Conservation (phyloP, 1,284 basidiomycete species). For the Marasmius sp. region DNA sequence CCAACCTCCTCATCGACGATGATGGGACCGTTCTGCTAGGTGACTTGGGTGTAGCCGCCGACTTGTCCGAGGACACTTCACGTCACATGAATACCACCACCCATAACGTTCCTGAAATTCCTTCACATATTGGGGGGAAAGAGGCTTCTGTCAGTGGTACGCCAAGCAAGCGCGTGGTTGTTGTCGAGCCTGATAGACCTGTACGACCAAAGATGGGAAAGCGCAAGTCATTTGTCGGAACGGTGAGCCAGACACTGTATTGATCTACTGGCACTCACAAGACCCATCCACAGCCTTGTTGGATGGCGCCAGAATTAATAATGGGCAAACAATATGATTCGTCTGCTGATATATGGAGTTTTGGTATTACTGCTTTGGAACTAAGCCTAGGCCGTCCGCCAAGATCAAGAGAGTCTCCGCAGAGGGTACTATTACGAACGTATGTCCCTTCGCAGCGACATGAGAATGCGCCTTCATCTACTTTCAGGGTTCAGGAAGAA, state of each 20-base stretch:
- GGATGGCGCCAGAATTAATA: slow-evolving; percentile 94
- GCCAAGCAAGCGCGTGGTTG: slow-evolving; percentile 28
- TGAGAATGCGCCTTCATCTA: slow-evolving; percentile 21
- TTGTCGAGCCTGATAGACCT: slow-evolving; percentile 29
- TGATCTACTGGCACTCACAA: slow-evolving; percentile 5
- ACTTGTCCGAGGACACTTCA: slow-evolving; percentile 65
- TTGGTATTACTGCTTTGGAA: slow-evolving; percentile 88
- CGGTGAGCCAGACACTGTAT: slow-evolving; percentile 44
- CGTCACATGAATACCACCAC: slow-evolving; percentile 12
- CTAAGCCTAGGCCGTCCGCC: slow-evolving; percentile 83
- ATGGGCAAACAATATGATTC: slow-evolving; percentile 82
- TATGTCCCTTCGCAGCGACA: slow-evolving; percentile 27
- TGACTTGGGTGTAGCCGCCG: slow-evolving; percentile 86
- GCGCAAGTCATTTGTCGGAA: slow-evolving; percentile 87
- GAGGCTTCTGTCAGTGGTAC: too few relatives aligned
- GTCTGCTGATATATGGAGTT: slow-evolving; percentile 89
- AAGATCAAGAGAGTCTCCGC: slow-evolving; percentile 72
- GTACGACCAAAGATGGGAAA: slow-evolving; percentile 55
- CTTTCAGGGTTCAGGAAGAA: slow-evolving; percentile 61
- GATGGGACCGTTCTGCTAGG: slow-evolving; percentile 88
- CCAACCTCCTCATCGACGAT: slow-evolving; percentile 85
- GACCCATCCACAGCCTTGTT: slow-evolving; percentile 62
- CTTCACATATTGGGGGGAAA: too few relatives aligned
- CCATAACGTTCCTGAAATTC: not conserved
- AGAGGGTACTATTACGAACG: slow-evolving; percentile 77